Evolutionary conservation across 495 filamentous ascomycete genomes (phyloP), one percentile per base, ranked within the genome.

Genomic region (Neurospora sp.): DNA sequence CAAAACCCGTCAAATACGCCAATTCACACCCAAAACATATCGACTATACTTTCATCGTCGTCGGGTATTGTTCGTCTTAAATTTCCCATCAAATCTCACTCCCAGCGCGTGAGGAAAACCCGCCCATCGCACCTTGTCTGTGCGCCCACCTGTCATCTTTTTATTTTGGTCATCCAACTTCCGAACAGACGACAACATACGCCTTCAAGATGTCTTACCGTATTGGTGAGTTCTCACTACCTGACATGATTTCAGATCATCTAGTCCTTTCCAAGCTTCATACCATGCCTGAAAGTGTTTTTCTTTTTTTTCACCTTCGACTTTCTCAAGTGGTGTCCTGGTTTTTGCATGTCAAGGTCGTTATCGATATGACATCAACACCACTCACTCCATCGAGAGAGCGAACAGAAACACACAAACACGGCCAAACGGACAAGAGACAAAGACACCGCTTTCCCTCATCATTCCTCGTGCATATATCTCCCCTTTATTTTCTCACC

Each of bases 161-260:
- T 35, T 35, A 35, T 5, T 61, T 11, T 37, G 5, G 48, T 59
- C 53, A 66, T 35, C 14, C 53, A 61, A 66, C 27, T 66, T 35
- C 31, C 14, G 14, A 61, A 35, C 22, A 61, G 22, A 61, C 5
- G 53, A 66, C 27, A 66, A 66, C 27, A 66, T 37, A 16, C 2
- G 22, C 16, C 12, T 39, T 46, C 40, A 75, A 73, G 69, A 79
- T 80, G 80, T 77, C 78, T 71, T 82, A 82, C 48, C 81, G 81
- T 73, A 77, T 83, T 59, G 80, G 82, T 83, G 70, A 53, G 81
- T 77, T 14, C 41, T 69, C n/a, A 66, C 38, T 40, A 66, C 72
- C 70, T 59, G 40, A 73, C 37, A 37, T 40, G 37, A 18, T 12
- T 1, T n/a, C 35, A 1, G 11, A 35, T 48, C 39, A 40, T 22